phyloP scores from a whole-genome alignment of 2,329 filamentous ascomycete species.

The Monosporascus sp. region DNA sequence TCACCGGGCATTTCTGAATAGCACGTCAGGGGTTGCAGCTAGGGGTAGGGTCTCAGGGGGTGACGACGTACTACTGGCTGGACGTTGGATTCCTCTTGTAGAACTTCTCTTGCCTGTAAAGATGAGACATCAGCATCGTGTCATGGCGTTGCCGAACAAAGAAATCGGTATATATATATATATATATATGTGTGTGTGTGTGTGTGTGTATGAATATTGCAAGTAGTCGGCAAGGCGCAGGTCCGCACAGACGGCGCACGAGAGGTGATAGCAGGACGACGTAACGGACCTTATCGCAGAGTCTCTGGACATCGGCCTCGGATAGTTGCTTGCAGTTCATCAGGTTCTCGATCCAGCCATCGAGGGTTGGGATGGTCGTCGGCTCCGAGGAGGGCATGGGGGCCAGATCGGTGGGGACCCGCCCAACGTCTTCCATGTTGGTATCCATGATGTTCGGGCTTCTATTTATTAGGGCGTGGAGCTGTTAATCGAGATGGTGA shows the following conservation, averaged over 20 bases:
- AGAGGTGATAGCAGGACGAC: not conserved
- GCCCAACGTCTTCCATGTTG: slow-evolving; percentile 97
- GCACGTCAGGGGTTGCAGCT: slow-evolving; percentile 6
- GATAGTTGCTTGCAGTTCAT: slow-evolving; percentile 98
- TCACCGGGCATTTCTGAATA: slow-evolving; percentile 89
- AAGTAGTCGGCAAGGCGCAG: not conserved
- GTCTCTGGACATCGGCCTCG: slow-evolving; percentile 88
- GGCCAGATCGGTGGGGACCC: slow-evolving; percentile 73
- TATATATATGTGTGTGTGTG: not conserved
- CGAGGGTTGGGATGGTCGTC: slow-evolving; percentile 83
- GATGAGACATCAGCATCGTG: slow-evolving; percentile 26
- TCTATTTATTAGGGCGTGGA: slow-evolving; percentile 3
- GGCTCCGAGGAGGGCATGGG: slow-evolving; percentile 67
- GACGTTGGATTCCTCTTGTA: slow-evolving; percentile 97
- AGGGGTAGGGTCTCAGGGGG: not conserved
- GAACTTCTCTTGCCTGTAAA: slow-evolving; percentile 79
- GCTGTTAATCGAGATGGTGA: not conserved
- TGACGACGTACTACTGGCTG: slow-evolving; percentile 79
- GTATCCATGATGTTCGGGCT: slow-evolving; percentile 67
- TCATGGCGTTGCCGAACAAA: not conserved
- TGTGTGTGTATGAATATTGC: not conserved
- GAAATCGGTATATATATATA: not conserved
- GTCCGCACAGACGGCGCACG: no score
- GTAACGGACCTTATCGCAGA: slow-evolving; percentile 86
- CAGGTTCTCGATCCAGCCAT: slow-evolving; percentile 97